Evolutionary conservation across 768 basidiomycete species (phyloP), one percentile per base, ranked within the genome.

Genomic region (Nevesoporus exiguus): DNA sequence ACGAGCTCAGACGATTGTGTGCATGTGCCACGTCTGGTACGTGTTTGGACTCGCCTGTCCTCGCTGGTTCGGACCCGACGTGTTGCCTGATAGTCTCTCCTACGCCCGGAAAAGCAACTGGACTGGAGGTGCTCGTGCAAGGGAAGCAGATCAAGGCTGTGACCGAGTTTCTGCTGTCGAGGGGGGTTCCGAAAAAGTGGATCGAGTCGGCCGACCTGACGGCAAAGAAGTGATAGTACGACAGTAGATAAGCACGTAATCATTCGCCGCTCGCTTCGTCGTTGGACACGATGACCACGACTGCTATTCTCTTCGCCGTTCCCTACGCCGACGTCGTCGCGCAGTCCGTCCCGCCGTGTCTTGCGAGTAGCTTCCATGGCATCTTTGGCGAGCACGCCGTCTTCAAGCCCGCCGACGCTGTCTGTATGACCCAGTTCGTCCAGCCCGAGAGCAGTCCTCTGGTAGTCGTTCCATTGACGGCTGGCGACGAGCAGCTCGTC

Each of bases 161-260:
- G 11, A 73, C 77, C 10, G 86, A 89, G 5, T 79, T 91, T 55
- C 67, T 97, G 37, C 66, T 80, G 3, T 77, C 73, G 22, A 82
- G 80, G 58, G 91, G 93, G 0, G 80, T 95, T 30, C 90, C 92
- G 25, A 89, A 86, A 74, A 78, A 78, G 63, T 95, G 90, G 89
- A 86, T 95, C 48, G 81, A 83, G 64, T 71, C 77, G 2, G 66
- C 64, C 2, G 84, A 82, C 56, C 37, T 74, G 50, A 65, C 66
- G 22, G 71, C 56, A 10, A 80, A 82, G 71, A 84, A 84, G 67
- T 58, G 27, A 37, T 25, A 22, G 21, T 14, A 2, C 21, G 34
- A 21, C 24, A 15, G 5, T 24, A 25, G 22, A 14, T 7, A 17
- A 8, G 27, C 27, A 29, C 27, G n/a, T n/a, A n/a, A n/a, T n/a